Evolutionary conservation across 31 red algal genomes (phyloP).

Genomic region (Odonthalia washingtoniensis): DNA sequence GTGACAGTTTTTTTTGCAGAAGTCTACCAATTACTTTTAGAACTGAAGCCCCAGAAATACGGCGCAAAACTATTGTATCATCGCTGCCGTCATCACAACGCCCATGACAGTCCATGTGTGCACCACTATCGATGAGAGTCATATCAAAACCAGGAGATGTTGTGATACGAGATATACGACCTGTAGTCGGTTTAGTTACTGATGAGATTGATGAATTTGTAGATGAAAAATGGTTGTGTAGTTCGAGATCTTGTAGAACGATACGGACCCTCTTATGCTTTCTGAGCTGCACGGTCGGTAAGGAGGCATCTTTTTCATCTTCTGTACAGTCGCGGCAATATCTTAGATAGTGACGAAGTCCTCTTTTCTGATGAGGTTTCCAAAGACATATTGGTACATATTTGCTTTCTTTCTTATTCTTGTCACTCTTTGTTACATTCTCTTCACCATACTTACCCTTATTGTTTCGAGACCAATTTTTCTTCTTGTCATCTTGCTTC

Average conservation of each 20-base stretch:
- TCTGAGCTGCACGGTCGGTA: background rate
- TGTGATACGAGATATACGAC: background rate
- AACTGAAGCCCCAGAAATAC: background rate
- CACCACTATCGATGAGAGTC: background rate
- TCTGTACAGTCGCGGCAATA: conserved; percentile 28
- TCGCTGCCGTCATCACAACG: conserved; percentile 63
- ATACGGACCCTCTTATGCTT: background rate
- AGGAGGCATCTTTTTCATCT: conserved; percentile 11
- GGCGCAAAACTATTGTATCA: conserved; percentile 24
- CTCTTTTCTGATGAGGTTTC: conserved; percentile 2
- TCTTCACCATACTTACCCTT: background rate
- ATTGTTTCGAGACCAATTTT: background rate
- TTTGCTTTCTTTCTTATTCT: background rate
- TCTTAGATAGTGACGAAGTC: conserved; percentile 16
- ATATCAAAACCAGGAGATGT: background rate
- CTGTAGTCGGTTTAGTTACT: background rate
- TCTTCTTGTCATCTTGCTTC: background rate
- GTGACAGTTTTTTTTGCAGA: background rate
- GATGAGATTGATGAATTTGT: background rate
- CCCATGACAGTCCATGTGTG: background rate
- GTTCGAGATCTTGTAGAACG: background rate
- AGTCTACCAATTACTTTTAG: conserved; percentile 34
- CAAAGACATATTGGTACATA: background rate
- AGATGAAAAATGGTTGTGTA: background rate
- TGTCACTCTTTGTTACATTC: background rate